Conservation (phyloP, 2,329 filamentous ascomycete genomes). For the Cryphonectria naterciae region DNA sequence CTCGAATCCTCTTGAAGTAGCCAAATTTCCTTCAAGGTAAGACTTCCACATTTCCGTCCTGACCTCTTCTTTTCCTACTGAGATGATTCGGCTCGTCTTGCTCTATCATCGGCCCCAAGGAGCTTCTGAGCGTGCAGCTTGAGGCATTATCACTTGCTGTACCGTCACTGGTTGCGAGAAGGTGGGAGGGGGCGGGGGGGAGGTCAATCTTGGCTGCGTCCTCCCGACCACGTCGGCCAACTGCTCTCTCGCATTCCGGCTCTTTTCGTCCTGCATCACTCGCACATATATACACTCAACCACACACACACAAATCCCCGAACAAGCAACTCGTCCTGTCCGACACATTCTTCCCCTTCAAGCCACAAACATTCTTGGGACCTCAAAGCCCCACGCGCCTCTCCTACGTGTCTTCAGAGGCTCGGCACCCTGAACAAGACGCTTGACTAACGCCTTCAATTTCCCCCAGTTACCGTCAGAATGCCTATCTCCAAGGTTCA, state of each 20-base stretch:
- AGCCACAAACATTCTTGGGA: not conserved
- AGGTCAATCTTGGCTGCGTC: not conserved
- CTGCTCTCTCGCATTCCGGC: constrained; percentile 1
- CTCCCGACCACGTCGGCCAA: not conserved
- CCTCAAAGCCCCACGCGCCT: not conserved
- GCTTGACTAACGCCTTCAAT: constrained; percentile 11
- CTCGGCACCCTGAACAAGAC: not conserved
- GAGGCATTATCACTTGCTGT: constrained; percentile 27
- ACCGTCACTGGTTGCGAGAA: not conserved
- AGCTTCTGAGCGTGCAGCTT: constrained; percentile 1
- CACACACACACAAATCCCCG: not conserved
- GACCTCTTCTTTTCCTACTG: not conserved
- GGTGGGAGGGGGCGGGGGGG: not conserved
- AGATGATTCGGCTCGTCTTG: not conserved
- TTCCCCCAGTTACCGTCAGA: constrained; percentile 43
- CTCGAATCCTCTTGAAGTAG: constrained; percentile 13
- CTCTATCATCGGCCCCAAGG: not conserved
- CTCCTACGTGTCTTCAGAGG: not conserved
- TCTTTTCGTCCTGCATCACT: not conserved
- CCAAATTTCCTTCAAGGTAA: constrained; percentile 23
- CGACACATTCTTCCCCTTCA: not conserved
- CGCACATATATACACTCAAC: not conserved
- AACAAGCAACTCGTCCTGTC: not conserved
- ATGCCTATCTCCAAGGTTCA: constrained; percentile 93
- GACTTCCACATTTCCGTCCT: not conserved